Evolutionary conservation across 2,329 filamentous ascomycete species (phyloP).

Genomic region (Cryphonectria japonica): DNA sequence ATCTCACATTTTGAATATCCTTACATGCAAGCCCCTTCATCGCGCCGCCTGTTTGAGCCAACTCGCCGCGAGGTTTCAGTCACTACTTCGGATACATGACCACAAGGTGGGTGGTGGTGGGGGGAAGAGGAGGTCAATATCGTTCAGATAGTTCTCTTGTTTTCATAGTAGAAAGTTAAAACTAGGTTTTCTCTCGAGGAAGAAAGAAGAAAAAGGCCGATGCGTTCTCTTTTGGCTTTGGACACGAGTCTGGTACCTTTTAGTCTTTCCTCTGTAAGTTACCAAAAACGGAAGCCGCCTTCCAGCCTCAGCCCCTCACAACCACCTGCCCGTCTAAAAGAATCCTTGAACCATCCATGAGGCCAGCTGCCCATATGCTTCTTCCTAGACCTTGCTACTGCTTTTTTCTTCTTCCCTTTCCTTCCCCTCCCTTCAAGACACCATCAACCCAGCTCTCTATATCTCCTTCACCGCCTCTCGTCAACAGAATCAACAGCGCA

Average conservation of each 20-base stretch:
- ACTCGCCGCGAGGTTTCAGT: background rate
- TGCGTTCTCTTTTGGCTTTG: background rate
- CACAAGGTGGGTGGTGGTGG: background rate
- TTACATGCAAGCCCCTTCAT: constrained; percentile 5
- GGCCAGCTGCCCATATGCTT: background rate
- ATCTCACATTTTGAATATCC: constrained; percentile 10
- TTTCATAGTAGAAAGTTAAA: background rate
- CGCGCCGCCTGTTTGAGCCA: constrained; percentile 8
- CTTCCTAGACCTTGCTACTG: background rate
- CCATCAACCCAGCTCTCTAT: background rate
- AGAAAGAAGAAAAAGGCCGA: too few species aligned
- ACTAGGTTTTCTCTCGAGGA: background rate
- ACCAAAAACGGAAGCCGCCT: background rate
- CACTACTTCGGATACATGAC: background rate
- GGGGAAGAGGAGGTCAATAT: background rate
- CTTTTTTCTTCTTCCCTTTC: background rate
- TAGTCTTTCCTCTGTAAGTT: background rate
- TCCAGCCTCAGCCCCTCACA: background rate
- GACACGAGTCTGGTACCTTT: background rate
- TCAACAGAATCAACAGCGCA: background rate
- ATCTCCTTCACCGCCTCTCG: background rate
- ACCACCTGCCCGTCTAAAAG: background rate
- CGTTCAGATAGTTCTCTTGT: background rate
- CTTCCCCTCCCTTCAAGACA: background rate
- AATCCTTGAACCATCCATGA: background rate